A percentile compares a stretch with the other conserved stretches of the same genome.
phyloP scores from a whole-genome alignment of 208 protist genomes.

The Wallacemonas sp. region DNA sequence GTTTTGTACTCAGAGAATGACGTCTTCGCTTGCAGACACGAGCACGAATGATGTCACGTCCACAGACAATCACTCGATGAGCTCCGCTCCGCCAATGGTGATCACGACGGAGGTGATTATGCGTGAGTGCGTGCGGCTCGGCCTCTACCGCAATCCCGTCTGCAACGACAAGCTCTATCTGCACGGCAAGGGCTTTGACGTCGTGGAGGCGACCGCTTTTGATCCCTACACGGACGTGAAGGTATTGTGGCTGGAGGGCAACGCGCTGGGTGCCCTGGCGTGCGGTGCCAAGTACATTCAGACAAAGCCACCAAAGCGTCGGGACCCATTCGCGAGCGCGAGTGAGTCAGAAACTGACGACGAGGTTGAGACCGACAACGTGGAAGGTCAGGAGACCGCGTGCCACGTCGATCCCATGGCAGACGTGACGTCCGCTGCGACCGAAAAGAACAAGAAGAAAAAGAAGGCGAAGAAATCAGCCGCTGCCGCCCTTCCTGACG shows the following conservation, averaged over 20 bases:
- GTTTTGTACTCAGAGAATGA: too few relatives aligned
- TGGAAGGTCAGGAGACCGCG: background rate
- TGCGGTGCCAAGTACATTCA: slow-evolving; percentile 56
- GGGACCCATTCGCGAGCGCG: slow-evolving; percentile 29
- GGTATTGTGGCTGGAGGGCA: slow-evolving; percentile 94
- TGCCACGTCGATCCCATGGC: slow-evolving; percentile 33
- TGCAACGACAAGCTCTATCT: slow-evolving; percentile 96
- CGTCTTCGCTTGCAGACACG: slow-evolving; percentile 32
- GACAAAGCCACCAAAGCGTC: slow-evolving; percentile 28
- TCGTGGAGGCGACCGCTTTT: slow-evolving; percentile 81
- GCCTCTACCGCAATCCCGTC: slow-evolving; percentile 89
- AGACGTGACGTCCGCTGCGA: slow-evolving; percentile 1
- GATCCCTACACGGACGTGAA: slow-evolving; percentile 87
- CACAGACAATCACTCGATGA: slow-evolving; percentile 24
- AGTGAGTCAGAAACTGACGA: background rate
- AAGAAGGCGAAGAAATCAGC: background rate
- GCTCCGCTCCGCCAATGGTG: slow-evolving; percentile 1
- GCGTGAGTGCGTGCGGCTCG: slow-evolving; percentile 81
- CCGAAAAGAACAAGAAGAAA: slow-evolving; percentile 7
- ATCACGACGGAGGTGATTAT: slow-evolving; percentile 87
- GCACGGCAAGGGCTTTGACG: slow-evolving; percentile 90
- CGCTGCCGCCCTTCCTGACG: slow-evolving; percentile 16
- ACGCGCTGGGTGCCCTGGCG: slow-evolving; percentile 67
- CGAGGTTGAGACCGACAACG: background rate
- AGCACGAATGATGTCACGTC: slow-evolving; percentile 66